phyloP scores from a whole-genome alignment of 2,329 filamentous ascomycete species.

The Monilinia vaccinii-corymbosi region DNA sequence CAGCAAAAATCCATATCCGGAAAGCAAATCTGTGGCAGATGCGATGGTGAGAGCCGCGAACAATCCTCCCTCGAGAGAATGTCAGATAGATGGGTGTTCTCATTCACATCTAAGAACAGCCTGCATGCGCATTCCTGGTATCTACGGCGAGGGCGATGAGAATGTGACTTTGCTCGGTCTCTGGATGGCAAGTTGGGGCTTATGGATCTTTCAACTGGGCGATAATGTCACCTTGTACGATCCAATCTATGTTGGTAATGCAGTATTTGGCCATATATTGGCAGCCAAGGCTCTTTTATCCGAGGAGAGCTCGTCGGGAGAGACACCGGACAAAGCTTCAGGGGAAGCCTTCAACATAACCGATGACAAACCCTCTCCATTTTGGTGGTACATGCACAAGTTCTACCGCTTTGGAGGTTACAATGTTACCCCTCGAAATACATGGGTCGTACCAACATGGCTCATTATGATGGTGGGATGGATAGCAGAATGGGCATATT shows the following conservation, averaged over 20 bases:
- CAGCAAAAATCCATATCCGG: background rate
- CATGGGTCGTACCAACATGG: background rate
- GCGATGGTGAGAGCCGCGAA: background rate
- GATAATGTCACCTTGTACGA: background rate
- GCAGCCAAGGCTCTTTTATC: background rate
- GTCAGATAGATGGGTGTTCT: background rate
- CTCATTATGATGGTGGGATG: background rate
- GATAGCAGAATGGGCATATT: background rate
- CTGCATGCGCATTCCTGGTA: background rate
- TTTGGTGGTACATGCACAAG: background rate
- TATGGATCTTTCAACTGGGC: background rate
- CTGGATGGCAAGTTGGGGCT: background rate
- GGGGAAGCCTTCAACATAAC: background rate
- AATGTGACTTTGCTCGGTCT: background rate
- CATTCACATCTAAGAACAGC: background rate
- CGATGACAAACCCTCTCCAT: background rate
- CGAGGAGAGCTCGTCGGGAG: background rate
- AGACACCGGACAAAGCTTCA: background rate
- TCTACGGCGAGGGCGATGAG: background rate
- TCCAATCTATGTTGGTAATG: background rate
- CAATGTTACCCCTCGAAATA: background rate
- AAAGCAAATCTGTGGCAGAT: background rate
- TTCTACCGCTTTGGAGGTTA: background rate
- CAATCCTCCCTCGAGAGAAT: background rate
- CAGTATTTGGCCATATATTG: background rate